phyloP scores from a whole-genome alignment of 2,329 filamentous ascomycete species.

The Paracorniculantispora psalliotae region DNA sequence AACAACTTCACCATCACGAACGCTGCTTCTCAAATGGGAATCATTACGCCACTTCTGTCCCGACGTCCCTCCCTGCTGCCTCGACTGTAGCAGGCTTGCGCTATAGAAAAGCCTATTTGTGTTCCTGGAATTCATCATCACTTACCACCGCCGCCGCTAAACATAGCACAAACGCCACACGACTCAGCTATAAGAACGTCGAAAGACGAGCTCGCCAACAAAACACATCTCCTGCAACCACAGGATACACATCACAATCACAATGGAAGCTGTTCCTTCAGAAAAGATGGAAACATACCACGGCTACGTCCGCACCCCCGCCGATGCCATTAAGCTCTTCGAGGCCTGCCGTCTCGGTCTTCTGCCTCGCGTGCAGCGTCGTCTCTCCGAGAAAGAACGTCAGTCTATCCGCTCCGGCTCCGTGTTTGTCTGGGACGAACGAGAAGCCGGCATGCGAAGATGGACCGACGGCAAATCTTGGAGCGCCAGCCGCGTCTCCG shows the following conservation, averaged over 20 bases:
- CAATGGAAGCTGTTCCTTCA: constrained; percentile 17
- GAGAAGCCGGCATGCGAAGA: constrained; percentile 94
- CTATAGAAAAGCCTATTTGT: not conserved
- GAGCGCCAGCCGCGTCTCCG: constrained; percentile 95
- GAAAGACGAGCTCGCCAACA: not conserved
- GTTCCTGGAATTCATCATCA: not conserved
- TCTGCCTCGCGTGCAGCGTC: constrained; percentile 83
- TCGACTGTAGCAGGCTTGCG: not conserved
- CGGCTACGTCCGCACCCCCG: constrained; percentile 90
- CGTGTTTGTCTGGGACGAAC: constrained; percentile 99
- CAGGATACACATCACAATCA: constrained; percentile 16
- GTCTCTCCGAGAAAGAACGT: constrained; percentile 93
- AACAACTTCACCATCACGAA: not conserved
- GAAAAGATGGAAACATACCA: constrained; percentile 89
- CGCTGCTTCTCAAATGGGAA: not conserved
- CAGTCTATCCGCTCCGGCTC: constrained; percentile 95
- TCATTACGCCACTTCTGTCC: not conserved
- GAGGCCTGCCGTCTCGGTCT: constrained; percentile 89
- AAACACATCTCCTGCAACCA: no score
- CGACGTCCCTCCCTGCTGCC: not conserved
- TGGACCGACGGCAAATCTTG: constrained; percentile 99
- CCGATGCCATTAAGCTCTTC: constrained; percentile 96
- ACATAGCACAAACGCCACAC: not conserved
- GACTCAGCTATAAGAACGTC: not conserved
- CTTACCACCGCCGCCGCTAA: not conserved